Evolutionary conservation across 2,329 filamentous ascomycete genomes (phyloP), one percentile per base, ranked within the genome.

Genomic region (Gliomastix tumulicola): DNA sequence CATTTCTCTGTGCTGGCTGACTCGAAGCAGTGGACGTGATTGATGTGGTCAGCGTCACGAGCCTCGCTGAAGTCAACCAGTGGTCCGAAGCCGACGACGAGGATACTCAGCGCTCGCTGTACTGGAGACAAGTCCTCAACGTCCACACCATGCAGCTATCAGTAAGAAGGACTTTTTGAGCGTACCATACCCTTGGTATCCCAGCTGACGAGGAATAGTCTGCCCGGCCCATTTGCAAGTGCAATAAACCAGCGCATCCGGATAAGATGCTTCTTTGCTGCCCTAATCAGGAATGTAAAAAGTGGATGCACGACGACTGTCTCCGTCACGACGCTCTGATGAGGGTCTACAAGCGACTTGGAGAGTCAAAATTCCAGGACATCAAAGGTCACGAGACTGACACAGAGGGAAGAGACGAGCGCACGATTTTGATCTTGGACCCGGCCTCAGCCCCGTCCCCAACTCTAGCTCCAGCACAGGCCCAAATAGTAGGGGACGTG

Each of bases 71-170:
- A 6, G 76, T 87, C 15, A 72, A 74, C 40, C 73, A 83, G 46
- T 86, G 82, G 79, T 71, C 78, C 28, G 84, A 88, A 47, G 63
- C 74, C 19, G 75, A 83, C 41, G 80, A 87, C 39, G 74, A 79
- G 13, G 74, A 80, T 46, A 66, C 76, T 1, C 70, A 76, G 40
- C 63, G 68, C 39, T 71, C 68, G 12, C 57, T 81, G 5, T 82
- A 80, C 49, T 83, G 78, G 76, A 63, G 79, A 16, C 79, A 83
- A 49, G 76, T 74, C 1, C 71, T 77, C 21, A 74, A 82, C 46
- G 68, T 73, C 37, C 61, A 69, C 31, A 76, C 66, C 22, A 59
- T 68, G 39, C 71, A 77, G 44, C 64, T 81, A 18, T 79, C 76
- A 34, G 77, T 80, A 64, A 47, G 74, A 53, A n/a, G n/a, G n/a